Evolutionary conservation across 352 stramenopile genomes (phyloP), one percentile per base, ranked within the genome.

Genomic region (Phytopythium cucurbitacearum): DNA sequence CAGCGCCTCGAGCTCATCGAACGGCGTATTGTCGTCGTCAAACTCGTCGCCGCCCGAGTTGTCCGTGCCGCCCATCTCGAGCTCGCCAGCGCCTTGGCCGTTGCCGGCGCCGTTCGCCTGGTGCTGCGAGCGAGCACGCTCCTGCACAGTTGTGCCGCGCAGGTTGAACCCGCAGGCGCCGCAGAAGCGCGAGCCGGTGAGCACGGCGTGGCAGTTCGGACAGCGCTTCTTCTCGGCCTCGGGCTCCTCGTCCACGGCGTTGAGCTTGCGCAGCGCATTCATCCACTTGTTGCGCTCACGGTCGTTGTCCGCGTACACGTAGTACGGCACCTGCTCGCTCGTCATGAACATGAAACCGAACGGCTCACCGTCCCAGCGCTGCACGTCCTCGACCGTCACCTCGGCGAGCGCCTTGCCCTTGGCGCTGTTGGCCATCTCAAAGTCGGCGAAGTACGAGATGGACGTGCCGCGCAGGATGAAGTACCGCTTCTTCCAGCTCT

Each of bases 331-430:
- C 53, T 92, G 82, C 41, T 95, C 86, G 37, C 63, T 88, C 13
- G 86, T 95, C 71, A 91, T 89, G 61, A 95, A 95, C 84, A 93
- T 94, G 58, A 95, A 95, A 3, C 84, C 84, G 53, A 91, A 92
- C 3, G 80, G 74, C 48, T 94, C 84, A 7, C 86, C 84, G 58
- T 94, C 86, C 84, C 84, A 95, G 34, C 74, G 79, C 44, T 90
- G 76, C 21, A 94, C 84, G 46, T 95, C 86, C 59, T 93, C 82
- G 21, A 95, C 81, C 12, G 79, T 57, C 0, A 94, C 84, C 60
- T 94, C 86, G 12, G 80, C 84, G 3, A 95, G 64, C 4, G 86
- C 45, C 51, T 90, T 95, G 3, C 82, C 80, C 53, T 89, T 88
- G 9, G 76, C 58, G 40, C 76, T 89, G 52, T 92, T 92, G 7